phyloP scores from a whole-genome alignment of 495 filamentous ascomycete species.

The Opeltia flavorubescens region DNA sequence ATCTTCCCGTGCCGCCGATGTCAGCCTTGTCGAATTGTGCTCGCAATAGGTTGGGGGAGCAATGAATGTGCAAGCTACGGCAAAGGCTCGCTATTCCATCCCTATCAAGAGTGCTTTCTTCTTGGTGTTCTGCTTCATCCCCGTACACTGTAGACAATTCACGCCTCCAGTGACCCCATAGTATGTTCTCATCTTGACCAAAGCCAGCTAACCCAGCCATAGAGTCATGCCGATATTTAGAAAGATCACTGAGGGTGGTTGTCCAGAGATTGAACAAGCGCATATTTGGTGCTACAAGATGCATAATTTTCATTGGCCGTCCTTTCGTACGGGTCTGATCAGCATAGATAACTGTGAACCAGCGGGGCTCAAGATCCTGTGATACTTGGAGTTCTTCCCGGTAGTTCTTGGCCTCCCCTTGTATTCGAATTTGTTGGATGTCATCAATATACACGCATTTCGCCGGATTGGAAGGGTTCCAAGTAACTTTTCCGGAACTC shows the following conservation, averaged over 20 bases:
- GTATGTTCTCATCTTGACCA: conserved; percentile 56
- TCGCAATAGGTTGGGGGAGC: conserved; percentile 55
- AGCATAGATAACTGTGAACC: conserved; percentile 80
- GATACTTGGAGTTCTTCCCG: conserved; percentile 65
- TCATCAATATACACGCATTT: conserved; percentile 90
- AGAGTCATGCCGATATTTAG: conserved; percentile 69
- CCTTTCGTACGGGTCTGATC: conserved; percentile 53
- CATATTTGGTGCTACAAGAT: conserved; percentile 64
- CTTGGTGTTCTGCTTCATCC: conserved; percentile 35
- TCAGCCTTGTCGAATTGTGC: conserved; percentile 71
- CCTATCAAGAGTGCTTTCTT: conserved; percentile 60
- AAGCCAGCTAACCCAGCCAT: conserved; percentile 75
- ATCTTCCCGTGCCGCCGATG: conserved; percentile 37
- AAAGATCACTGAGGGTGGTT: conserved; percentile 62
- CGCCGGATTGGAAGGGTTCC: conserved; percentile 63
- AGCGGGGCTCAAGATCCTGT: conserved; percentile 47
- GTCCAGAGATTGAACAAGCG: conserved; percentile 65
- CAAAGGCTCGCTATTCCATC: conserved; percentile 67
- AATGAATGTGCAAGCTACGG: conserved; percentile 77
- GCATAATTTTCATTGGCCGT: conserved; percentile 58
- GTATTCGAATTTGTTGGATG: conserved; percentile 76
- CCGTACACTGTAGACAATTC: conserved; percentile 63
- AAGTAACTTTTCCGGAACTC: conserved; percentile 69
- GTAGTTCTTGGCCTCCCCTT: conserved; percentile 76
- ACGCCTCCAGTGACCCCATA: conserved; percentile 70